phyloP scores from a whole-genome alignment of 139 green algal species.

The Picochlorum sp. region DNA sequence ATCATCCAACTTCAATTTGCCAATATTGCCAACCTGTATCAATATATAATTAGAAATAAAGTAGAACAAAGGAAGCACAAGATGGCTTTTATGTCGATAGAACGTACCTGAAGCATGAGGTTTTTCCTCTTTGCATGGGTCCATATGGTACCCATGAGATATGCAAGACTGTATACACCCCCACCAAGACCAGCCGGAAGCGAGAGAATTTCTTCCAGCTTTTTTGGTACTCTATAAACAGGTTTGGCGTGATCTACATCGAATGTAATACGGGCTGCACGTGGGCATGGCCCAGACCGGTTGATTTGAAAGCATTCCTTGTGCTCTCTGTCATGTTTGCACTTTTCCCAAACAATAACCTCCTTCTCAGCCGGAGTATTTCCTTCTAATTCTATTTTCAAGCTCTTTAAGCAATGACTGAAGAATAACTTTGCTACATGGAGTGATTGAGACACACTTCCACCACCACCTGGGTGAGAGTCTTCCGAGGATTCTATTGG shows the following conservation, averaged over 20 bases:
- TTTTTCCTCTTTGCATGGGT: conserved; percentile 19
- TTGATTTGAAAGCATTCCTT: conserved; percentile 15
- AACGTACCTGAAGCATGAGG: conserved; percentile 5
- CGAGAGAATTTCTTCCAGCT: conserved; percentile 12
- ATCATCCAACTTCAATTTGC: conserved; percentile 2
- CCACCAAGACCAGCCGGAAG: neutral
- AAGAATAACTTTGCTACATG: conserved; percentile 11
- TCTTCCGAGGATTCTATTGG: neutral
- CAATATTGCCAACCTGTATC: neutral
- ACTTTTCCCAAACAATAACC: conserved; percentile 19
- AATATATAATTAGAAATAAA: neutral
- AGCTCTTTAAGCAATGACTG: conserved; percentile 17
- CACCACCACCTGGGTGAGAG: conserved; percentile 7
- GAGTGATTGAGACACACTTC: neutral
- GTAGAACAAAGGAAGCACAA: neutral
- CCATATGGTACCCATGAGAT: conserved; percentile 22
- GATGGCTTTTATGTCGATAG: neutral
- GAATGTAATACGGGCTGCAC: conserved; percentile 1
- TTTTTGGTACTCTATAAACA: conserved; percentile 13
- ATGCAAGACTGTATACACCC: conserved; percentile 6
- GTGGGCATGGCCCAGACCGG: neutral
- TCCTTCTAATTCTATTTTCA: conserved; percentile 18
- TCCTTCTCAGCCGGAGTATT: neutral
- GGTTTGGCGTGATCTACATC: conserved; percentile 26
- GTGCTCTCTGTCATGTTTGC: conserved; percentile 18